Evolutionary conservation across 306 rosid species (phyloP), one percentile per base, ranked within the genome.

Genomic region (Vigna reflexopilosa): DNA sequence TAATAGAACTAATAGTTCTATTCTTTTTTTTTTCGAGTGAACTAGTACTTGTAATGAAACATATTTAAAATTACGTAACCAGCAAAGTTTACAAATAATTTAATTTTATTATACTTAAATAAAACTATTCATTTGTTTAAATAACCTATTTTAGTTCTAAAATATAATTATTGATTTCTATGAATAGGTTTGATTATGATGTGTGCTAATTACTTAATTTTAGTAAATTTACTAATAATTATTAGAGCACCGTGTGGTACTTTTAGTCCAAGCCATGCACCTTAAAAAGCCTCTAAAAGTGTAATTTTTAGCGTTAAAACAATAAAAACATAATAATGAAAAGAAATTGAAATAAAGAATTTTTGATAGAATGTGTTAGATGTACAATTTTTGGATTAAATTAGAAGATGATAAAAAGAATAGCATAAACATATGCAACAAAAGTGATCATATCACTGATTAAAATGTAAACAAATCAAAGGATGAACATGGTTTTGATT

Each of bases 401-500:
- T 51, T n/a, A 17, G 20, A 54, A 19, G 59, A 54, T 54, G 10
- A 19, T 17, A 54, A 19, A 19, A 54, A 19, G 38, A 54, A 17
- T 54, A 54, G 19, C 14, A 54, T 9, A 13, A 7, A n/a, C 50
- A 57, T 78, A 32, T 59, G 61, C 61, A 51, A 62, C 56, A 36
- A 45, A 80, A 77, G 26, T 34, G 47, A 66, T 15, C 54, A 61
- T 57, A 69, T 66, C 62, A 73, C 17, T 4, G 58, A 73, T 65
- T 50, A 66, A 72, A 62, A 67, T 62, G 50, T 34, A 80, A 56
- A 73, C 44, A 75, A 57, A 76, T 65, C 48, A 50, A 74, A 70
- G 62, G 59, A 44, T 71, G 77, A 73, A 83, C 70, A 66, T 70
- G 52, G 77, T 73, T 64, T 66, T 36, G 50, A 69, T 73, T 64